Base-by-base conservation (phyloP, 495 filamentous ascomycete species). In the Tuber indicum region DNA sequence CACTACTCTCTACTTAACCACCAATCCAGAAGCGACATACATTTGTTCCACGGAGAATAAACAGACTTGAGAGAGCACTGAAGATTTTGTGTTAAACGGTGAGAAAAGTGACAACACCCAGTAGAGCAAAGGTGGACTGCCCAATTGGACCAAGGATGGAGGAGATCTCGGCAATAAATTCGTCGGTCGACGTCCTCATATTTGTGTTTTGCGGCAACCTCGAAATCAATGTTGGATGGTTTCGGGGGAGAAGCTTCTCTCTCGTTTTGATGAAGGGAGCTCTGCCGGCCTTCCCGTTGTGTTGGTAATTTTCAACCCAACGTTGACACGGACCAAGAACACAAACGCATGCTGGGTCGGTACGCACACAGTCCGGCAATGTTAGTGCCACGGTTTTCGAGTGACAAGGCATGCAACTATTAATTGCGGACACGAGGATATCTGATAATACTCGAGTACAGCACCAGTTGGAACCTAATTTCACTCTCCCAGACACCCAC, bases 31-130 rank as follows among this genome's bases (percentile, higher is more conserved):
- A 66, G 23, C 26, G 19, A 84, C 86, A 78, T 86, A 90, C 89
- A 76, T 87, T 88, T 69, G 85, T 88, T 43, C 89, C 89, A 70
- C 87, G 86, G 70, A 98, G 86, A 72, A 98, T 84, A 83, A 97
- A 97, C 70, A 94, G 83, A 84, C 89, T 92, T 70, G 92, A 83
- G 52, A 97, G 71, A 39, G 78, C 81, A 75, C 78, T 81, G 21
- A 41, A 21, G 66, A 78, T 23, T 70, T 82, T 82, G 32, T 81
- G 72, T 6, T 75, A 75, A 49, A 72, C 72, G 17, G 72, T 76
- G 70, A 77, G 52, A 62, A 75, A 45, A 52, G 77, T 77, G 58
- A 77, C 49, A 75, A 81, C 83, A 75, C 80, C 81, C 52, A 82
- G 75, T 39, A 81, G 71, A 66, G 82, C 81, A 42, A 83, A 62